Conservation (phyloP, 805 yeast genomes). For the Komagataella populi region DNA sequence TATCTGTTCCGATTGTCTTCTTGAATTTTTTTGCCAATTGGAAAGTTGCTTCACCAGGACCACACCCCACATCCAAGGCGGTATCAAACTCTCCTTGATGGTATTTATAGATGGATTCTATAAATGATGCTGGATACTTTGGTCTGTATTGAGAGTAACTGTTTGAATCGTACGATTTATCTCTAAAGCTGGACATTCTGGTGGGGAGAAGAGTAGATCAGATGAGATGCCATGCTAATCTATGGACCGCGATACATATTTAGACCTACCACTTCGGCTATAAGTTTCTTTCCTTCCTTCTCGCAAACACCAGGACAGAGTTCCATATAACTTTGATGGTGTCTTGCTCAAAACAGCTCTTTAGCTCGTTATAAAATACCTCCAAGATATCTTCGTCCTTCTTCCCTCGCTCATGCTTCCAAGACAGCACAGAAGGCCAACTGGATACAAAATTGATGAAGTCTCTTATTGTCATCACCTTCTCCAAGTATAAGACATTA, state of each 20-base stretch:
- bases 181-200: constrained; percentile 54
- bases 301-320: background rate
- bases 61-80: constrained; percentile 55
- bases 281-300: constrained; percentile 1
- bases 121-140: constrained; percentile 41
- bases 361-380: constrained; percentile 27
- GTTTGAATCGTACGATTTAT: constrained; percentile 32
- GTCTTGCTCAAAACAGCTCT: constrained; percentile 2
- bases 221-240: no score
- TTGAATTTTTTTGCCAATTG: constrained; percentile 26
- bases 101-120: constrained; percentile 24
- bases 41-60: constrained; percentile 37
- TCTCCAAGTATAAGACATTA: background rate
- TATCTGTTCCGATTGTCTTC: constrained; percentile 29
- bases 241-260: no score
- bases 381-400: constrained; percentile 36
- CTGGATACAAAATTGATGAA: background rate
- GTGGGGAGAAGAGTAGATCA: no score
- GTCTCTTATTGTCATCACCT: background rate
- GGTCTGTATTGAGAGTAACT: constrained; percentile 53
- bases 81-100: constrained; percentile 13
- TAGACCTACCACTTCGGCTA: no score
- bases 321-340: background rate
- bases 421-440: background rate
- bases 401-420: constrained; percentile 3